These are phyloP conservation scores for Corynascus novoguineensis DNA, from an alignment of 495 filamentous ascomycete genomes.

Conservation along the genomic window DNA sequence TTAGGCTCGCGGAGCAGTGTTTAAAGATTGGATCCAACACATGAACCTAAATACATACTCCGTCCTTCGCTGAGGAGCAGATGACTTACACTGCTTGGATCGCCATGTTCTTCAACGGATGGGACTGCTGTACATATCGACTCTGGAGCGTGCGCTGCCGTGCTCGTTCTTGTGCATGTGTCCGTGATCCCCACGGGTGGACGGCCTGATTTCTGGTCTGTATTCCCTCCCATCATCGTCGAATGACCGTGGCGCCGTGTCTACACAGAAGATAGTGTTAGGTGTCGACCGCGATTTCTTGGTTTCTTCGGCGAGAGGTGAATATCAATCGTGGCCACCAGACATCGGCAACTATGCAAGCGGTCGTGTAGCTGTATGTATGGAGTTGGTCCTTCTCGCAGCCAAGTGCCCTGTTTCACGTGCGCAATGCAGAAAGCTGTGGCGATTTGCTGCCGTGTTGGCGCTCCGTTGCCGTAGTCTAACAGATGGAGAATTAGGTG, in stretches of 20 bases:
- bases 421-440: background rate
- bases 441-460: background rate
- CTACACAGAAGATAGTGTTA: background rate
- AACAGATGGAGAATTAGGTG: background rate
- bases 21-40: too few species aligned
- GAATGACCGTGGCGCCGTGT: background rate
- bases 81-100: background rate
- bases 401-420: background rate
- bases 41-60: background rate
- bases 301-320: background rate
- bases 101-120: background rate
- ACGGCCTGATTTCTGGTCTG: background rate
- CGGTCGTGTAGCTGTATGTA: background rate
- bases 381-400: background rate
- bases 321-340: background rate
- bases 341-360: background rate
- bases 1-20: too few species aligned
- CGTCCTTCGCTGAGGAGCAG: background rate
- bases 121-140: background rate
- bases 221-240: background rate
- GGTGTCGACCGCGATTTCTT: background rate
- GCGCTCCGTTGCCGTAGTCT: background rate
- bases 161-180: background rate
- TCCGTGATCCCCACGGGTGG: background rate
- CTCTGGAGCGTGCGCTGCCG: background rate